Percentiles rank a stretch among this genome's conserved stretches.
Evolutionary conservation across 2,329 filamentous ascomycete species (phyloP).

Genomic region (Sporothrix humicola): DNA sequence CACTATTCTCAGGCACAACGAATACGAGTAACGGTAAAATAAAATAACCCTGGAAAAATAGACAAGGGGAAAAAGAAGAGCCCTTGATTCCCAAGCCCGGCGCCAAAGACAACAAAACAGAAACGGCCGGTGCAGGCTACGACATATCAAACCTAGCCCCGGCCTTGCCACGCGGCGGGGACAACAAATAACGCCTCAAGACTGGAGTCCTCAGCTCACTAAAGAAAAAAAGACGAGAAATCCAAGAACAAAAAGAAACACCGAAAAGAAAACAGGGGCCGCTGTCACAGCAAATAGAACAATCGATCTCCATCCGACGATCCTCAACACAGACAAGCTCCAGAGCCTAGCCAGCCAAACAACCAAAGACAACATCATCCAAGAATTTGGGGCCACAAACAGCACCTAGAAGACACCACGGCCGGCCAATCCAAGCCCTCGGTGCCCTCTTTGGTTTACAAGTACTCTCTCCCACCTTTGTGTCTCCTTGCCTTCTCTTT

Average conservation of each 20-base stretch:
- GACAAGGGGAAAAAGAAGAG: neutral
- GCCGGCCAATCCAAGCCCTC: conserved; percentile 12
- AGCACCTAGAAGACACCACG: neutral
- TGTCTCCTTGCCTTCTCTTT: neutral
- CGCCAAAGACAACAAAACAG: neutral
- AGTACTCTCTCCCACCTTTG: neutral
- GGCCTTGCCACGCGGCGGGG: conserved; percentile 21
- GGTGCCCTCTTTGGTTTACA: neutral
- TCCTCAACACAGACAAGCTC: conserved; percentile 16
- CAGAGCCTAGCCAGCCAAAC: neutral
- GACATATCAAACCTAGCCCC: conserved; percentile 9
- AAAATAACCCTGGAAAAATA: neutral
- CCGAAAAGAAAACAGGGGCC: neutral
- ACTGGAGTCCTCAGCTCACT: neutral
- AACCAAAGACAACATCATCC: neutral
- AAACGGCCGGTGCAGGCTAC: conserved; percentile 3
- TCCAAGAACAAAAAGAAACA: neutral
- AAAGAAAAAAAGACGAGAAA: neutral
- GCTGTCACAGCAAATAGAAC: conserved; percentile 3
- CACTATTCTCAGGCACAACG: neutral
- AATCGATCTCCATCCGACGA: neutral
- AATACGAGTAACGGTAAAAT: neutral
- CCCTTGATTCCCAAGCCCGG: neutral
- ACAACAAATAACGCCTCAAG: conserved; percentile 3
- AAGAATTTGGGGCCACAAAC: no score